A percentile compares a stretch with the other conserved stretches of the same genome.
Evolutionary conservation across 2,329 filamentous ascomycete genomes (phyloP).

Genomic region (Xylaria arbuscula): DNA sequence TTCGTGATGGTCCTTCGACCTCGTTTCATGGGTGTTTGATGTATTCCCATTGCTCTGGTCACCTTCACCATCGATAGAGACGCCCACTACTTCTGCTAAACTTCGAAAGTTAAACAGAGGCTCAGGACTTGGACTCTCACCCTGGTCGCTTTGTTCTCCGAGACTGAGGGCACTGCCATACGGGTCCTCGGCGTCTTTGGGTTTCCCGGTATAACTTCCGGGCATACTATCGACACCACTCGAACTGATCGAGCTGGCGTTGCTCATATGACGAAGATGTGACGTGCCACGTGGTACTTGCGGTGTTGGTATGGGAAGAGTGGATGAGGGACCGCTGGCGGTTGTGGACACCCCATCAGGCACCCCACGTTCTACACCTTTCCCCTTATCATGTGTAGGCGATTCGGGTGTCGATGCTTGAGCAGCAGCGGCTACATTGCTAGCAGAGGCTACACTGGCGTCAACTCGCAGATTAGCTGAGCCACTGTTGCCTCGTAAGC

Average conservation of each 20-base stretch:
- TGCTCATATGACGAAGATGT: slow-evolving; percentile 85
- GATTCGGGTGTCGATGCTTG: slow-evolving; percentile 49
- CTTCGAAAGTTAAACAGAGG: slow-evolving; percentile 93
- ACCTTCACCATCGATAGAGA: slow-evolving; percentile 62
- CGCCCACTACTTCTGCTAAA: slow-evolving; percentile 84
- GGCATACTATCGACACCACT: slow-evolving; percentile 76
- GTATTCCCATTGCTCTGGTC: slow-evolving; percentile 24
- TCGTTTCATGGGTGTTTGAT: slow-evolving; percentile 49
- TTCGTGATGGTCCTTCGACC: slow-evolving; percentile 49
- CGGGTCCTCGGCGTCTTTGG: slow-evolving; percentile 58
- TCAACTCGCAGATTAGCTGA: slow-evolving; percentile 70
- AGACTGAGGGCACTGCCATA: slow-evolving; percentile 67
- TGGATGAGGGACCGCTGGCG: slow-evolving; percentile 52
- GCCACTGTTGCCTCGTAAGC: slow-evolving; percentile 68
- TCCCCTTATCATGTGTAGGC: slow-evolving; percentile 71
- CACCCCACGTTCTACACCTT: slow-evolving; percentile 71
- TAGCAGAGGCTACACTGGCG: slow-evolving; percentile 60
- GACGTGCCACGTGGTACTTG: slow-evolving; percentile 71
- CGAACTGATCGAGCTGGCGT: slow-evolving; percentile 84
- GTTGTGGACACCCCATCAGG: slow-evolving; percentile 42
- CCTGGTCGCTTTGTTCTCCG: slow-evolving; percentile 59
- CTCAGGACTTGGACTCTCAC: slow-evolving; percentile 69
- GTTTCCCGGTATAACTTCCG: slow-evolving; percentile 60
- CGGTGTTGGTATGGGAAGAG: slow-evolving; percentile 58
- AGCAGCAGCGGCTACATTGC: slow-evolving; percentile 50